These are phyloP conservation scores for Plasmodium chabaudi DNA, from an alignment of 169 alveolate genomes.

Conservation along the genomic window DNA sequence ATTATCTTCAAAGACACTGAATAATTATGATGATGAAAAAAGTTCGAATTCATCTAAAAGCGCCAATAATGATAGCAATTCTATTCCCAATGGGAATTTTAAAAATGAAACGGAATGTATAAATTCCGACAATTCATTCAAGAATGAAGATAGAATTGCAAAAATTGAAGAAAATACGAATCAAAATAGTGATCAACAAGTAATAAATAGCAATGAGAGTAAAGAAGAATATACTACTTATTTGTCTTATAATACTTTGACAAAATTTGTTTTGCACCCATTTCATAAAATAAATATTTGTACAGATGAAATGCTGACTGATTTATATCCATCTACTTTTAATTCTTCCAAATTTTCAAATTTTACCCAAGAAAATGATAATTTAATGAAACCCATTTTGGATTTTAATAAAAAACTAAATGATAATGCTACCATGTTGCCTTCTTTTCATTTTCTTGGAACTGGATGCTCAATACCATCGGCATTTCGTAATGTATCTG, in stretches of 20 bases:
- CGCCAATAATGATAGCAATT: no score
- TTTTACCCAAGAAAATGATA: constrained; percentile 50
- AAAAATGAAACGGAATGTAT: constrained; percentile 1
- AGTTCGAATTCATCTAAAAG: background rate
- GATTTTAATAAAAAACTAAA: constrained; percentile 54
- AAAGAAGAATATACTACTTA: constrained; percentile 23
- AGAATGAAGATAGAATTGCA: background rate
- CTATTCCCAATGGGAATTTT: background rate
- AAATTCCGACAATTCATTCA: background rate
- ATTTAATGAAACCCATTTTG: constrained; percentile 63
- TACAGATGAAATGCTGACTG: constrained; percentile 28
- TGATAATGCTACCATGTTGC: constrained; percentile 41
- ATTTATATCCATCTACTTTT: constrained; percentile 59
- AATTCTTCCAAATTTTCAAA: constrained; percentile 53
- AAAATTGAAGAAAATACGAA: background rate
- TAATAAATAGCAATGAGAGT: background rate
- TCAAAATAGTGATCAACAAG: background rate
- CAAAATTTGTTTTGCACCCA: constrained; percentile 65
- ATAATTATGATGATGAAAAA: constrained; percentile 7
- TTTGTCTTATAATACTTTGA: constrained; percentile 29
- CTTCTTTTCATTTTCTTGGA: constrained; percentile 90
- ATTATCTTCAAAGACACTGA: background rate
- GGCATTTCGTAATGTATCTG: constrained; percentile 92
- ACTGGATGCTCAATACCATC: constrained; percentile 94
- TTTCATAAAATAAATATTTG: constrained; percentile 58